Evolutionary conservation across 2,329 filamentous ascomycete species (phyloP), one percentile per base, ranked within the genome.

Genomic region (Fusarium nelsonii): DNA sequence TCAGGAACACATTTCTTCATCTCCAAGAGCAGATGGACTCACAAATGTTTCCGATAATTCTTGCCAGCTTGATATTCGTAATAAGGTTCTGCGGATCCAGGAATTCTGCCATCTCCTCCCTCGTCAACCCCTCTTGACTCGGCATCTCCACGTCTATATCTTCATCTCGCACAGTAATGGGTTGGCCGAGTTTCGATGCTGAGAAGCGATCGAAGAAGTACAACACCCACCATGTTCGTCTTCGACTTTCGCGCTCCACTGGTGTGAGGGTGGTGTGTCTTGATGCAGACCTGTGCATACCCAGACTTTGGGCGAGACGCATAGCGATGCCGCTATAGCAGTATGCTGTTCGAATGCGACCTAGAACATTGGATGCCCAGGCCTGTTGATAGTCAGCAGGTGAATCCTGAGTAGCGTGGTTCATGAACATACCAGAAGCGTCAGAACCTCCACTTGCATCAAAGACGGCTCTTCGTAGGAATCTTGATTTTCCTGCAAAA

Each of bases 381-480:
- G 74, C 74, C 73, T 72, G 2, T 4, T 6, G 8, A 15, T 6
- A 6, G 3, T 67, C 18, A 58, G 37, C 8, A 3, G 9, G 4
- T 6, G 4, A 11, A 2, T 1, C 1, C 1, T 5, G 6, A 30
- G 10, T 3, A 3, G 16, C 1, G 6, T 2, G 3, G 3, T 2
- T 0, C 5, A 0, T 1, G 0, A 5, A 37, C 58, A 57, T 36
- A 73, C 71, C 2, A 77, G 1, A 62, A 68, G 30, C 2, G 81
- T 71, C 8, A 83, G 66, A 2, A 80, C 81, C 55, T 84, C 82
- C 2, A 84, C 71, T n/a, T 82, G 80, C 41, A 80, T 78, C 36
- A 83, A 73, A 4, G 78, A 82, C 0, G 82, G 81, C 48, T 82
- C 75, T 48, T 84, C 82, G 12, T 79, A 80, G 1, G 79, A 69